Percentiles rank a stretch among this genome's conserved stretches.
Evolutionary conservation across 176 grass and related monocot genomes (phyloP).

Genomic region (Dendrocalamus sinicus): DNA sequence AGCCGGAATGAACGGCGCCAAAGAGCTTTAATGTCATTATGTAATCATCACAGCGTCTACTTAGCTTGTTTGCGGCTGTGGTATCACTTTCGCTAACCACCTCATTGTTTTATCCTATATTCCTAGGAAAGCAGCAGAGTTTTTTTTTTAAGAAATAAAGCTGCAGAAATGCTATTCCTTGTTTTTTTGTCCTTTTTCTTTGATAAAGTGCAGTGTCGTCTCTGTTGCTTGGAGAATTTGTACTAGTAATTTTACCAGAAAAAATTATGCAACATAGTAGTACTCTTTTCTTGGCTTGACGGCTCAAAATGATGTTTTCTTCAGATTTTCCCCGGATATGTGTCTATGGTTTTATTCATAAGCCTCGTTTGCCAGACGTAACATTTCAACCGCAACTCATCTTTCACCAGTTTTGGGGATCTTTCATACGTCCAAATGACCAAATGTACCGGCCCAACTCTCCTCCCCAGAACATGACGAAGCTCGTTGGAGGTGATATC

Average conservation of each 20-base stretch:
- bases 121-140: background rate
- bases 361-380: conserved; percentile 15
- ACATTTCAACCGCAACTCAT: background rate
- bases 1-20: too few species aligned
- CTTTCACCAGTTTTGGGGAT: too few species aligned
- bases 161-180: background rate
- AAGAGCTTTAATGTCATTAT: conserved; percentile 14
- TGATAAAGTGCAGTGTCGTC: background rate
- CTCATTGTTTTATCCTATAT: conserved; percentile 9
- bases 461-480: too few species aligned
- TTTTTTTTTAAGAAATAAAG: background rate
- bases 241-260: background rate
- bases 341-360: background rate
- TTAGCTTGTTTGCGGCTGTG: conserved; percentile 14
- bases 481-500: background rate
- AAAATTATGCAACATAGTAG: background rate
- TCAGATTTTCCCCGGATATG: background rate
- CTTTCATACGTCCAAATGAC: background rate
- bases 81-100: conserved; percentile 43
- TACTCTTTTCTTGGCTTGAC: background rate
- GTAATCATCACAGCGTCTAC: conserved; percentile 4
- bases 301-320: background rate
- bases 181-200: background rate
- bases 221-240: background rate
- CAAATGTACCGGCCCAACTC: background rate